Evolutionary conservation across 2,329 filamentous ascomycete genomes (phyloP).

Genomic region (Triangularia setosa): DNA sequence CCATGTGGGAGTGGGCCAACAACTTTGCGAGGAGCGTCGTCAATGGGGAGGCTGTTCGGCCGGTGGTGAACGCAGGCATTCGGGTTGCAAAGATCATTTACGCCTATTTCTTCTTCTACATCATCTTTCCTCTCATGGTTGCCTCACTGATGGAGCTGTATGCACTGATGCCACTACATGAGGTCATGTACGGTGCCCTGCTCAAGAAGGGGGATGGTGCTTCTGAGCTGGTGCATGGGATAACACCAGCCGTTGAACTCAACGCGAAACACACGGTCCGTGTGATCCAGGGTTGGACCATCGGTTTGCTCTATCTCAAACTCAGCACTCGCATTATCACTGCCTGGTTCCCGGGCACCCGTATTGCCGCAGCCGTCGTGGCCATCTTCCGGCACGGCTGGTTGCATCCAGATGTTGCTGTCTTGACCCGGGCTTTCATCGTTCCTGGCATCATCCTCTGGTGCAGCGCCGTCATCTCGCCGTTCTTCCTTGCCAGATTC

Average conservation of each 20-base stretch:
- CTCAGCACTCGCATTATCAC: slow-evolving; percentile 68
- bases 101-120: slow-evolving; percentile 66
- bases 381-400: slow-evolving; percentile 72
- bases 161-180: slow-evolving; percentile 79
- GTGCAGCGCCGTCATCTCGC: slow-evolving; percentile 57
- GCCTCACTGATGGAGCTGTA: slow-evolving; percentile 84
- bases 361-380: slow-evolving; percentile 69
- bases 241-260: slow-evolving; percentile 30
- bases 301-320: slow-evolving; percentile 87
- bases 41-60: slow-evolving; percentile 31
- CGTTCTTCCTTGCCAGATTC: slow-evolving; percentile 55
- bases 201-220: slow-evolving; percentile 2
- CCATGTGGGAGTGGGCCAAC: slow-evolving; percentile 31
- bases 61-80: slow-evolving; percentile 28
- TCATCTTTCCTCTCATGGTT: slow-evolving; percentile 79
- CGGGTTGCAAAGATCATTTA: slow-evolving; percentile 58
- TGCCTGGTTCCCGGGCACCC: slow-evolving; percentile 63
- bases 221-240: slow-evolving; percentile 29
- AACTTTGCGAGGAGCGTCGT: slow-evolving; percentile 27
- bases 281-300: slow-evolving; percentile 88
- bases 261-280: slow-evolving; percentile 66
- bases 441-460: slow-evolving; percentile 67
- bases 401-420: slow-evolving; percentile 69
- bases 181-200: slow-evolving; percentile 55
- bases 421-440: slow-evolving; percentile 85